These are phyloP conservation scores for Arthrocladium fulminans DNA, from an alignment of 2,329 filamentous ascomycete species.

Conservation along the genomic window DNA sequence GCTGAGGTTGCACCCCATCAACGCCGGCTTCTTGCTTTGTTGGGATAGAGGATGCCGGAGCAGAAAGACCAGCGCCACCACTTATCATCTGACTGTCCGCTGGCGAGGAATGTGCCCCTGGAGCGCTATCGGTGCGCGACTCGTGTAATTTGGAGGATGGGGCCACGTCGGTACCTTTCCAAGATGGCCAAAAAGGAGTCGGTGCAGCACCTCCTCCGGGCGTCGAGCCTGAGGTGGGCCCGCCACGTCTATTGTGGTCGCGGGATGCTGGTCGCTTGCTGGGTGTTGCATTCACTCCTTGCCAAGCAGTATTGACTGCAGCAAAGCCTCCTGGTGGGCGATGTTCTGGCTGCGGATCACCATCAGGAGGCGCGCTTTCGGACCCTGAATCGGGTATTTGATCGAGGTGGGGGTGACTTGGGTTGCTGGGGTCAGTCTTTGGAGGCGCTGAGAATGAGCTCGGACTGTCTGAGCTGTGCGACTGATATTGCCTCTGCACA, in stretches of 20 bases:
- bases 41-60: background rate
- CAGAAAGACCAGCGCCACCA: background rate
- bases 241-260: background rate
- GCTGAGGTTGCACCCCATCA: background rate
- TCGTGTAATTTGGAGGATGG: background rate
- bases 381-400: background rate
- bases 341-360: background rate
- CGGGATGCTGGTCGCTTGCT: background rate
- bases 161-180: background rate
- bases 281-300: slow-evolving; percentile 1
- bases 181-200: background rate
- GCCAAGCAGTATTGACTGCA: slow-evolving; percentile 6
- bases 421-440: background rate
- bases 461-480: background rate
- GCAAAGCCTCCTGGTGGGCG: slow-evolving; percentile 1
- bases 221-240: background rate
- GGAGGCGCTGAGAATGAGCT: background rate
- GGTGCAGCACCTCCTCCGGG: background rate
- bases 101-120: too few relatives aligned
- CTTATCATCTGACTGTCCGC: background rate
- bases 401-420: background rate
- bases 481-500: background rate
- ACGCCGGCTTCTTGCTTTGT: background rate
- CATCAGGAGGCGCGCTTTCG: background rate
- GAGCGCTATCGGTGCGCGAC: background rate